phyloP scores from a whole-genome alignment of 2,329 filamentous ascomycete species.

The Colletotrichum liaoningense region DNA sequence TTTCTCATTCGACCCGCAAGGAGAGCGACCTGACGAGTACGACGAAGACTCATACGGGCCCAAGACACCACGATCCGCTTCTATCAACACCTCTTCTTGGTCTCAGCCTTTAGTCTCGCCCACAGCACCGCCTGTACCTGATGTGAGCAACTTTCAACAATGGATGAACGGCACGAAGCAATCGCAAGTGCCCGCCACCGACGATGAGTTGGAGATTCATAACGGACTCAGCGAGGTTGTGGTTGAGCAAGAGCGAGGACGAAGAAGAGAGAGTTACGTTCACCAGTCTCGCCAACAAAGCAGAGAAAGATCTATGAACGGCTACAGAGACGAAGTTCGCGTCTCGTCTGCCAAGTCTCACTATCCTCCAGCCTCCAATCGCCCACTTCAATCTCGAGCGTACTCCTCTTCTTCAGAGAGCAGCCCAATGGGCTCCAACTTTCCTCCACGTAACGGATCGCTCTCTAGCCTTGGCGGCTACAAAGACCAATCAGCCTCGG shows the following conservation, averaged over 20 bases:
- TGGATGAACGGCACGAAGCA: conserved; percentile 38
- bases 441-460: conserved; percentile 15
- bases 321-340: conserved; percentile 29
- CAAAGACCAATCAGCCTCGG: not conserved
- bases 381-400: conserved; percentile 20
- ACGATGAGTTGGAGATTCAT: conserved; percentile 10
- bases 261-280: conserved; percentile 32
- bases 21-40: not conserved
- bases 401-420: conserved; percentile 23
- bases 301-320: conserved; percentile 31
- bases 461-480: not conserved
- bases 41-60: not conserved
- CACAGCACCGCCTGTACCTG: conserved; percentile 43
- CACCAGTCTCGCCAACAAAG: conserved; percentile 35
- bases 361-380: conserved; percentile 33
- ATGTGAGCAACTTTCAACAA: conserved; percentile 46
- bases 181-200: not conserved
- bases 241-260: conserved; percentile 23
- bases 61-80: not conserved
- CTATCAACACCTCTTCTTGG: conserved; percentile 24
- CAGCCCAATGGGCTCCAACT: conserved; percentile 13
- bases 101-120: conserved; percentile 43
- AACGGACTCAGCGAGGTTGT: conserved; percentile 24
- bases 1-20: conserved; percentile 13
- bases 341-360: conserved; percentile 33